phyloP scores from a whole-genome alignment of 164 flowering plant species.

The Sextonia rubra region DNA sequence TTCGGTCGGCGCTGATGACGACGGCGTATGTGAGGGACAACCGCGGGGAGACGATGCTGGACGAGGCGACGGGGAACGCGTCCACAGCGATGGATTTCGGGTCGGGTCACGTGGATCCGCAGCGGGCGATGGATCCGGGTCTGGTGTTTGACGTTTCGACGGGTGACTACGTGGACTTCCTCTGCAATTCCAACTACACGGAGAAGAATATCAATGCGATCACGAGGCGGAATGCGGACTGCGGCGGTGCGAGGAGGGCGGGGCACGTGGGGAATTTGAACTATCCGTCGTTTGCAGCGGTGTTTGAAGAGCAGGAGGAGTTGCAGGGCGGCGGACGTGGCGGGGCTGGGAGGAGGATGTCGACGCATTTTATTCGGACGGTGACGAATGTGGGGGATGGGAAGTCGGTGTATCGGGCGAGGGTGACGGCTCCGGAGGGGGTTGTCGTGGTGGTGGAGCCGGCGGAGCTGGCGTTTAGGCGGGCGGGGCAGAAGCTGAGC shows the following conservation, averaged over 20 bases:
- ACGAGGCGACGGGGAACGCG: conserved; percentile 68
- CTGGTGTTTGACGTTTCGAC: conserved; percentile 58
- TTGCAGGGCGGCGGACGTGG: too few relatives aligned
- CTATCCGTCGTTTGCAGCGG: conserved; percentile 73
- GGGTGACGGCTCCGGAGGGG: conserved; percentile 50
- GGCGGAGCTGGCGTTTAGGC: conserved; percentile 50
- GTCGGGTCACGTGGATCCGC: conserved; percentile 87
- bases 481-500: conserved; percentile 68
- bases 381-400: conserved; percentile 84
- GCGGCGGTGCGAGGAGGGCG: conserved; percentile 48
- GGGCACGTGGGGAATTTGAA: conserved; percentile 84
- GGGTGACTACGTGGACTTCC: conserved; percentile 67
- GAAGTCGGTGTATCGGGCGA: conserved; percentile 45
- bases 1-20: conserved; percentile 86
- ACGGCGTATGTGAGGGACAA: conserved; percentile 75
- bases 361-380: conserved; percentile 68
- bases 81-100: conserved; percentile 78
- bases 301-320: conserved; percentile 66
- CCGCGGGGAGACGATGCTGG: conserved; percentile 54
- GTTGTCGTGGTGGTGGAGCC: conserved; percentile 64
- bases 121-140: conserved; percentile 87
- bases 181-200: conserved; percentile 81
- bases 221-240: conserved; percentile 55
- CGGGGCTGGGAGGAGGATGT: conserved; percentile 31
- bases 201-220: conserved; percentile 42